A percentile compares a stretch with the other conserved stretches of the same genome.
Conservation (phyloP, 1,284 basidiomycete species). For the Tetrapyrgos nigripes region DNA sequence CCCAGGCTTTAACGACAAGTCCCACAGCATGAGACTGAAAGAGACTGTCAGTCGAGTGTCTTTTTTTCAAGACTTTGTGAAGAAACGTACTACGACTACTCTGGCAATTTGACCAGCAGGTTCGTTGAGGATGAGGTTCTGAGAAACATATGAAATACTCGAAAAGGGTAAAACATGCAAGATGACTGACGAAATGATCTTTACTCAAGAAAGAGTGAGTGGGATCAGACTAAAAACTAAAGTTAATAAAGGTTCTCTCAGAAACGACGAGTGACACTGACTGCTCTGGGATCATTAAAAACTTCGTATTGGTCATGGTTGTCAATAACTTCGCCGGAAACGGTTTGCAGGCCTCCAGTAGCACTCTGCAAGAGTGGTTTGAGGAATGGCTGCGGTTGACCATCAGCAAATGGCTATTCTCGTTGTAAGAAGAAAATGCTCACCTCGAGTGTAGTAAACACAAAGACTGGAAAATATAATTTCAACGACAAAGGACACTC, state of each 20-base stretch:
- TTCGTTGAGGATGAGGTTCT: constrained; percentile 81
- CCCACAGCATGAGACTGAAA: constrained; percentile 61
- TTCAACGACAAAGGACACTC: background rate
- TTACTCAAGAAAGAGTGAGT: constrained; percentile 87
- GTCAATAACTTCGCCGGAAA: constrained; percentile 81
- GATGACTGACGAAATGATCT: constrained; percentile 73
- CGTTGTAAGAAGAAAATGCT: constrained; percentile 3
- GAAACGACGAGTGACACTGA: constrained; percentile 38
- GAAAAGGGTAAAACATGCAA: background rate
- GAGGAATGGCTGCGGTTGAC: constrained; percentile 67
- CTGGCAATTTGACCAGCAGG: constrained; percentile 80
- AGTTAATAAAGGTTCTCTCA: constrained; percentile 9
- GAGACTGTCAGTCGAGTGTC: background rate
- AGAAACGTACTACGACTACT: constrained; percentile 63
- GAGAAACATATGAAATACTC: background rate
- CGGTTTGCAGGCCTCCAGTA: constrained; percentile 62
- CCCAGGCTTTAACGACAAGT: constrained; percentile 85
- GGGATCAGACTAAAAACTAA: constrained; percentile 71
- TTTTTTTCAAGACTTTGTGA: background rate
- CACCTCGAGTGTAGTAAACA: constrained; percentile 81
- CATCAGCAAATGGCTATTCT: constrained; percentile 10
- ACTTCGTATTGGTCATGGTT: constrained; percentile 84
- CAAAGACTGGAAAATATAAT: constrained; percentile 58
- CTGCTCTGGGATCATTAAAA: constrained; percentile 80
- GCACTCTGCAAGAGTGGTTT: constrained; percentile 75